Evolutionary conservation across 371 early-diverging fungal species (phyloP), one percentile per base, ranked within the genome.

Genomic region (Batkoa obscura): DNA sequence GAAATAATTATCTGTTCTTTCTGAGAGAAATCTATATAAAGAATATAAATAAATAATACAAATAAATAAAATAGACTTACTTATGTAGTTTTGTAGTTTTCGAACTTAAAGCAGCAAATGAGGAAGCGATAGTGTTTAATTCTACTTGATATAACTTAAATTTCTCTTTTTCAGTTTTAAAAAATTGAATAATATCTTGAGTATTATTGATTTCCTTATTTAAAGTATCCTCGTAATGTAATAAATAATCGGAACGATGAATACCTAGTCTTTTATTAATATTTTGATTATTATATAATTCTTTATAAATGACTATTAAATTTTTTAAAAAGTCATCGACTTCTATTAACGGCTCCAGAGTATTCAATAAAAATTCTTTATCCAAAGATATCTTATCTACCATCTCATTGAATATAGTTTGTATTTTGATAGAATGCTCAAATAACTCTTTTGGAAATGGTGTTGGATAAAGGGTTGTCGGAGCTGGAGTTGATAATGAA

Each of bases 121-220:
- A 88, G 15, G 90, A 70, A 2, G 96, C 80, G 62, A 97, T 90
- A 0, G 98, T 94, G 68, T 97, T 97, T 59, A 93, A 80, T 62
- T 97, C 98, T 1, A 97, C 98, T 65, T 95, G 95, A 61, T 92
- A 83, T 32, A 92, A 76, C 50, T 68, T 62, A 2, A 69, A 63
- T 4, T 59, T 36, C 30, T 59, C 59, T 48, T n/a, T 13, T 9
- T 17, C 8, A n/a, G 33, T 37, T 2, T 33, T 10, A 32, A 31
- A 55, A 12, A 55, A 55, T 17, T 55, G 34, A 12, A 5, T 10
- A 12, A 55, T 23, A 4, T 2, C 46, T 15, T 30, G n/a, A 3
- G 46, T 13, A 31, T 55, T 36, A 12, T 43, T 35, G 9, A 47
- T 45, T 13, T 4, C 13, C 13, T 3, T 32, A 3, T 66, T 63